These are phyloP conservation scores for Tuber magnatum DNA, from an alignment of 495 filamentous ascomycete genomes.

Conservation along the genomic window DNA sequence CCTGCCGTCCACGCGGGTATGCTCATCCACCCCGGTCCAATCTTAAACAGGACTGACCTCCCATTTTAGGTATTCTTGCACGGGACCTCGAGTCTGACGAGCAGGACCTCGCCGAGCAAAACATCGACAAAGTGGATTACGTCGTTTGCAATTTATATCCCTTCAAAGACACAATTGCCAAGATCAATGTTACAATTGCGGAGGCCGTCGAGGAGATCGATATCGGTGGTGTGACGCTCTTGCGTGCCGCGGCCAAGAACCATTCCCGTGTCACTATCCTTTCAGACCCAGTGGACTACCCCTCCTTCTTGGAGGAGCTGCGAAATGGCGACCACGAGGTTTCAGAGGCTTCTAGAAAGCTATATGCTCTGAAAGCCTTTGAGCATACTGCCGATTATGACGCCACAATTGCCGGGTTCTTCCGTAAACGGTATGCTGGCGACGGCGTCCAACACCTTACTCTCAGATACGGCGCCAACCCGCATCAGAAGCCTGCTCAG, in stretches of 20 bases:
- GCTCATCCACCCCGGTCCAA: neutral
- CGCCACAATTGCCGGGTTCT: constrained; percentile 87
- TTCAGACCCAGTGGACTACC: constrained; percentile 85
- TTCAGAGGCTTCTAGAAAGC: constrained; percentile 68
- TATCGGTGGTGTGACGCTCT: constrained; percentile 92
- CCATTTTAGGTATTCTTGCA: constrained; percentile 65
- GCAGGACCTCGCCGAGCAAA: constrained; percentile 92
- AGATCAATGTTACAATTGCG: constrained; percentile 89
- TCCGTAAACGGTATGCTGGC: constrained; percentile 89
- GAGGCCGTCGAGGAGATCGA: constrained; percentile 98
- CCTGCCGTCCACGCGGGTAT: constrained; percentile 77
- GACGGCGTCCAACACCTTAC: constrained; percentile 74
- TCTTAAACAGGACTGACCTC: neutral
- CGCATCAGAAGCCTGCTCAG: constrained; percentile 91
- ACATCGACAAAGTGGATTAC: constrained; percentile 95
- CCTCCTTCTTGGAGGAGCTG: constrained; percentile 85
- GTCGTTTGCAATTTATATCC: constrained; percentile 98
- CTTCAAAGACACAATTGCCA: constrained; percentile 94
- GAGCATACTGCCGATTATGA: constrained; percentile 99
- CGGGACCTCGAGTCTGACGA: constrained; percentile 86
- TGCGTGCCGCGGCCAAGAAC: constrained; percentile 96
- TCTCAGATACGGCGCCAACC: constrained; percentile 92
- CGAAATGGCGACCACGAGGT: constrained; percentile 74
- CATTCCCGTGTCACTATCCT: constrained; percentile 90
- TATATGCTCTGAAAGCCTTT: constrained; percentile 92